Base-by-base conservation (phyloP, 495 filamentous ascomycete species). In the Neurospora sp. region DNA sequence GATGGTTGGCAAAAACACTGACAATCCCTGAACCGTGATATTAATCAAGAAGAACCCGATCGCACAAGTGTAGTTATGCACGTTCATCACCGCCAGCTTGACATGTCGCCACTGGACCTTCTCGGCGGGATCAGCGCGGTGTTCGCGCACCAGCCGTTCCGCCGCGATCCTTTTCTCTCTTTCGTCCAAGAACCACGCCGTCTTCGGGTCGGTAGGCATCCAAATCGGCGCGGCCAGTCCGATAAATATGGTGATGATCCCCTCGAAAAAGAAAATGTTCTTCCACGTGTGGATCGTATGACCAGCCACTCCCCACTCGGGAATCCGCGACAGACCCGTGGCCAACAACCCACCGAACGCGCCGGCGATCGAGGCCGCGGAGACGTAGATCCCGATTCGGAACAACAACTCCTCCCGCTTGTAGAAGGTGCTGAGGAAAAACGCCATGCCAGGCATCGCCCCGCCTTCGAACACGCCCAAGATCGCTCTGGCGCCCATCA, bases 261-360 rank as follows among this genome's bases (percentile, higher is more conserved):
- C 89, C 79, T 91, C 89, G 71, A 91, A 89, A 75, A 90, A 88
- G 80, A 90, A 86, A 73, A 91, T 91, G 85, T 89, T 90, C 69
- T 89, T 84, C 89, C 88, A 91, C 9, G 86, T 87, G 74, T 87
- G 82, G 70, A 81, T 85, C 40, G 37, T 83, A 75, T 75, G 82
- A 74, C 80, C 72, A 0, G 83, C 85, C 40, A 84, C 82, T 0
- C 84, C 84, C 84, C 83, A 86, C 14, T 75, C 74, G 0, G 84
- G 84, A 6, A 89, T 85, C 40, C 82, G 77, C 22, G 86, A 81
- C 38, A 89, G 84, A 1, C 82, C 85, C 3, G 48, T 61, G 22
- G 48, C 48, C 12, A 61, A 4, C 8, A 61, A 0, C 0, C 88
- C 88, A 40, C 87, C 87, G 40, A 89, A 88, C 31, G 86, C 88